Base-by-base conservation (phyloP, 2,329 filamentous ascomycete genomes). In the Venturia nashicola region DNA sequence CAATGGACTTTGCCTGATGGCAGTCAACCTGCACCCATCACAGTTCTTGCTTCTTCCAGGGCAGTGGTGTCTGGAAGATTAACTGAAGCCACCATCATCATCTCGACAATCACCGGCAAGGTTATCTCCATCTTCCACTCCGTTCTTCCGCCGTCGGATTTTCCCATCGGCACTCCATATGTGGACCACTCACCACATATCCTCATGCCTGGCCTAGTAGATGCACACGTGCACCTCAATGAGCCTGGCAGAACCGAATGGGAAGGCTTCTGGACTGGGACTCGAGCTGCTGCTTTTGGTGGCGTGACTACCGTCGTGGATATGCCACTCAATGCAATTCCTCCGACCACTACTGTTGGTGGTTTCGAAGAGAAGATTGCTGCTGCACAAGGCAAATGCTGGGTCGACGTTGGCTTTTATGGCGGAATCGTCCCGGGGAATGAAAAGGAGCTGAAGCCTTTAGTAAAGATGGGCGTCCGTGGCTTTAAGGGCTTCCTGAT, bases 341-440 rank as follows among this genome's bases (percentile, higher is more conserved):
- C 94, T 43, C 94, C 94, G 0, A 99, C 94, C 0, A 97, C 93
- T 11, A 97, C 93, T 0, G 82, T 97, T 3, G 79, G 81, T 20
- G 90, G 89, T 7, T 83, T 99, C 68, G 81, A 88, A 66, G 89
- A 91, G 78, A 99, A 99, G 80, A 80, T 96, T 59, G 83, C 84
- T 36, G 94, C 94, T 32, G 91, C 91, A 48, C 76, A 83, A 66
- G 91, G 89, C 42, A 88, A 97, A 77, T 96, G 93, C 77, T 99
- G 93, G 93, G 91, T 97, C 34, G 94, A 97, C 70, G 92, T 97
- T n/a, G 94, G 91, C 39, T 97, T 99, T 76, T 97, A 97, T 73
- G 94, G 94, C 34, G 94, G 94, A 40, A 86, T 97, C 46, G 86
- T 99, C 59, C 94, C 94, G 3, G 94, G 93, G 1, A 99, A 99